phyloP scores from a whole-genome alignment of 257 asterid species.

The Solanum okadae region DNA sequence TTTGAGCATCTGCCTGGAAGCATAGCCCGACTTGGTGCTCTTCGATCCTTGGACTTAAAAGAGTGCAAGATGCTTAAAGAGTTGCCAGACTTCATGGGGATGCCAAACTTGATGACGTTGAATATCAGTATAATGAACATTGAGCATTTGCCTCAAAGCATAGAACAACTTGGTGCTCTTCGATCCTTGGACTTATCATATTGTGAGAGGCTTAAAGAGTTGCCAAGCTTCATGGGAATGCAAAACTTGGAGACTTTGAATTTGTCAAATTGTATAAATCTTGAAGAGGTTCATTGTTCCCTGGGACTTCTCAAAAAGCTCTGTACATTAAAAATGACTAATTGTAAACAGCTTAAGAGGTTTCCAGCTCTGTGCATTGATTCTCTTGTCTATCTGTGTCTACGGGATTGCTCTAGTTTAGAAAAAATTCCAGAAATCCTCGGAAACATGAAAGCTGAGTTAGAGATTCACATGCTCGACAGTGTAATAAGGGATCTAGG shows the following conservation, averaged over 20 bases:
- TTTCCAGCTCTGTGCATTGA: background rate
- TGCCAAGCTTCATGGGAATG: background rate
- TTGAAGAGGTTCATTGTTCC: background rate
- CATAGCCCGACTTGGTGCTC: background rate
- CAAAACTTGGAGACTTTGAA: background rate
- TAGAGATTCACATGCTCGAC: background rate
- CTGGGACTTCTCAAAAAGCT: background rate
- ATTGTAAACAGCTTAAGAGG: background rate
- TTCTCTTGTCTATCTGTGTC: background rate
- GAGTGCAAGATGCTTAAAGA: background rate
- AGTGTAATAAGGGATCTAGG: background rate
- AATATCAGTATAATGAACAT: background rate
- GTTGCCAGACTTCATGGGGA: background rate
- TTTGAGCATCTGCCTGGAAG: background rate
- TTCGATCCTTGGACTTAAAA: background rate
- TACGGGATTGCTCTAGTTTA: background rate
- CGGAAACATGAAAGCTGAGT: background rate
- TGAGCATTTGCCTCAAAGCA: background rate
- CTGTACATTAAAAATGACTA: background rate
- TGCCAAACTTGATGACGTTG: background rate
- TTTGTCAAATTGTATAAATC: background rate
- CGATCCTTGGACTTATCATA: background rate
- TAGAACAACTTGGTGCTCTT: background rate
- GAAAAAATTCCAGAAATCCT: background rate
- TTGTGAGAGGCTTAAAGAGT: background rate